Evolutionary conservation across 2,329 filamentous ascomycete genomes (phyloP), one percentile per base, ranked within the genome.

Genomic region (Beauveria sp.): DNA sequence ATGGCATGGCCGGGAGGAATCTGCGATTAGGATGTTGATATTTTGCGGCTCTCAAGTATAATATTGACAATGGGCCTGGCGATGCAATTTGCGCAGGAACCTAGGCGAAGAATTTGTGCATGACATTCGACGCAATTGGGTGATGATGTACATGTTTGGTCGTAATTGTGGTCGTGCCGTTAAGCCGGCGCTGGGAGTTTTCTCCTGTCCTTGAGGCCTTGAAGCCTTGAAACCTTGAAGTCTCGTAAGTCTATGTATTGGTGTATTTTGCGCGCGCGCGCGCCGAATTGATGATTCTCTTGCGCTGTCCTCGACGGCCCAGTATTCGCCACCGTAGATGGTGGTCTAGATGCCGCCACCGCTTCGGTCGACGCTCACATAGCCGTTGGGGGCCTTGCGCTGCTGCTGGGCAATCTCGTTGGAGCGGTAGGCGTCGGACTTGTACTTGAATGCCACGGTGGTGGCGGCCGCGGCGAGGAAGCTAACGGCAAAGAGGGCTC

Each of bases 301-400:
- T 38, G 34, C 34, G 34, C 5, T 38, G 12, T 38, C 34, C 14
- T 38, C 5, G 12, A 5, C 10, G 34, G 34, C 12, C 16, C 9
- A 18, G 49, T 22, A 9, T 38, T 38, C 49, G 49, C 49, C 18
- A 34, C 9, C 1, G 3, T 38, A 14, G 12, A 16, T 38, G n/a
- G 7, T 16, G 48, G 48, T 38, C 8, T 64, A 80, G 46, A 79
- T 70, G 0, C 77, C 77, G 1, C 77, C 78, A 3, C 80, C 80
- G 66, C 80, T 83, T 26, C 80, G 76, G 60, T 83, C 80, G 61
- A 83, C 80, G 61, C 74, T 78, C 61, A 83, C 80, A 68, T 82
- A 79, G 55, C 77, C 73, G 64, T 76, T 75, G 26, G 73, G 72
- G 5, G 69, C 67, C 43, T 70, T 69, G 62, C 66, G 65, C 34